phyloP scores from a whole-genome alignment of 2,329 filamentous ascomycete genomes.

The Fusarium caatingaense region DNA sequence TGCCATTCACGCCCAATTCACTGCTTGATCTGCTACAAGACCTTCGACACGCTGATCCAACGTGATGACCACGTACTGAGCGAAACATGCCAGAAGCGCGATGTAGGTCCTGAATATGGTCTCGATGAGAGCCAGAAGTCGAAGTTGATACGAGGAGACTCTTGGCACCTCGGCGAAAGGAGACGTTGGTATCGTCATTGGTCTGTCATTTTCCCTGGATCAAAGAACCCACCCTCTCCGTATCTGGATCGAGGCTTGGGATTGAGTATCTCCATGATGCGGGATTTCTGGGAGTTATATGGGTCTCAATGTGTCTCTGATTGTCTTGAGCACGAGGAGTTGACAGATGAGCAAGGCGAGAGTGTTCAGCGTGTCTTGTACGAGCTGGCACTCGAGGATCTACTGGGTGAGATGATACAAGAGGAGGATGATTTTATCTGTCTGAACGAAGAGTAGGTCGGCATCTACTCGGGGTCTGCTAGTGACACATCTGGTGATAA shows the following conservation, averaged over 20 bases:
- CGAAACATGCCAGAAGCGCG: neutral
- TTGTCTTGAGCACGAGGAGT: neutral
- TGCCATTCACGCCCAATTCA: neutral
- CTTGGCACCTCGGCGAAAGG: neutral
- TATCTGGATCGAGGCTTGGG: neutral
- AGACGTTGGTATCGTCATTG: neutral
- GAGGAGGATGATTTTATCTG: neutral
- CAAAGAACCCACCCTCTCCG: neutral
- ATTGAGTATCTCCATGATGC: neutral
- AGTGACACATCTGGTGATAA: too few species aligned
- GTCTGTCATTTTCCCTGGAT: neutral
- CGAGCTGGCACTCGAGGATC: neutral
- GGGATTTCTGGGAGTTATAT: neutral
- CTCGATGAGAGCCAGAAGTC: neutral
- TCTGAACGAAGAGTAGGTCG: neutral
- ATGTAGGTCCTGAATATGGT: neutral
- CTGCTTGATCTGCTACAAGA: neutral
- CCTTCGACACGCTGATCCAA: neutral
- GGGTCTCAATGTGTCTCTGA: neutral
- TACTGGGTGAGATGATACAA: neutral
- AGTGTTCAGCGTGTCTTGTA: neutral
- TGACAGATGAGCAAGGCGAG: neutral
- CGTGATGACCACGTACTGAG: constrained; percentile 6
- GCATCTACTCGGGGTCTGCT: neutral
- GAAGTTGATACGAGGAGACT: neutral